Evolutionary conservation across 2,329 filamentous ascomycete genomes (phyloP).

Genomic region (Penicillium decumbens): DNA sequence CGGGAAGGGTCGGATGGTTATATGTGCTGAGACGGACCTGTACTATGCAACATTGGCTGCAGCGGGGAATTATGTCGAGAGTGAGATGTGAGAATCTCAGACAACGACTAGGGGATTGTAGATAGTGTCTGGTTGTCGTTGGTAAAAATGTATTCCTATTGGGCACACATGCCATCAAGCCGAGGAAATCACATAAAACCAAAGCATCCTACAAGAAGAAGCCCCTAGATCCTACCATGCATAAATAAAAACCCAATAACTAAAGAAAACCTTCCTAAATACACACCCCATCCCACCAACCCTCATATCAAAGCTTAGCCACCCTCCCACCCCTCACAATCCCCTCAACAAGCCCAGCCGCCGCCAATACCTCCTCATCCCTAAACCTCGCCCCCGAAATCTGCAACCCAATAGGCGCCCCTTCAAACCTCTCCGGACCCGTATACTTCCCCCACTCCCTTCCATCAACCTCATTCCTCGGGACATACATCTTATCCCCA

Average conservation of each 20-base stretch:
- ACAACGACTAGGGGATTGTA: neutral
- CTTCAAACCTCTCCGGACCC: conserved; percentile 31
- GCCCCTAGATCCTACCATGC: no score
- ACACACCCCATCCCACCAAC: no score
- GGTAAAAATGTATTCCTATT: neutral
- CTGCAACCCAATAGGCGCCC: conserved; percentile 50
- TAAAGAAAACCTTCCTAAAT: no score
- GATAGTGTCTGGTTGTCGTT: neutral
- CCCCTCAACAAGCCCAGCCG: conserved; percentile 25
- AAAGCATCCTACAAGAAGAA: no score
- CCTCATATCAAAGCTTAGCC: conserved; percentile 2
- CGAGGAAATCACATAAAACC: no score
- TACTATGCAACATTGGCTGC: conserved; percentile 20
- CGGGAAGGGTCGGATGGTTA: conserved; percentile 17
- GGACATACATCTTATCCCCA: conserved; percentile 19
- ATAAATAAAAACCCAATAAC: no score
- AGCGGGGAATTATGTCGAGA: conserved; percentile 13
- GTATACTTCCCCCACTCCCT: conserved; percentile 33
- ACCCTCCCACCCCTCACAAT: conserved; percentile 10
- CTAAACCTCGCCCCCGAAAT: conserved; percentile 49
- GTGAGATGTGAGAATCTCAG: conserved; percentile 9
- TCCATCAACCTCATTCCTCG: conserved; percentile 26
- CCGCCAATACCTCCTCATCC: conserved; percentile 48
- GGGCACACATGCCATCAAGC: no score
- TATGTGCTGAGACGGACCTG: conserved; percentile 18